A percentile compares a stretch with the other conserved stretches of the same genome.
These are phyloP conservation scores for Ramalina intermedia DNA, from an alignment of 495 filamentous ascomycete species.

Conservation along the genomic window DNA sequence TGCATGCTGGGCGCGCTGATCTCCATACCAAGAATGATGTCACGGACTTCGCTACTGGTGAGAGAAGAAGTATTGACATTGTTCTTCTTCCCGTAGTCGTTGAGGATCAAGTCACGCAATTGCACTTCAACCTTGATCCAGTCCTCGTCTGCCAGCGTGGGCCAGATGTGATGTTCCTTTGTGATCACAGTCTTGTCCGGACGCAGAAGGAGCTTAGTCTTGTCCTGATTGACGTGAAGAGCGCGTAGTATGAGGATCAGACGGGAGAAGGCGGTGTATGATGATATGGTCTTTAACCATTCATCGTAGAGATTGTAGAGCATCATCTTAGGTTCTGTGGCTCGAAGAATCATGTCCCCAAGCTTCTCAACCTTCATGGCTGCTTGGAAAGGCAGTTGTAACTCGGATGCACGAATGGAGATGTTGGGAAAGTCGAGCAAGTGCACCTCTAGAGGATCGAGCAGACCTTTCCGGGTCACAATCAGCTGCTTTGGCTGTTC, in stretches of 20 bases:
- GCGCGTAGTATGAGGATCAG: conserved; percentile 90
- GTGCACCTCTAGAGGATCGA: conserved; percentile 96
- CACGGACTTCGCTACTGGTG: conserved; percentile 90
- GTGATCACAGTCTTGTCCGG: conserved; percentile 98
- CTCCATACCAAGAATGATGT: conserved; percentile 99
- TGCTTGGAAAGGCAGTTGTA: conserved; percentile 97
- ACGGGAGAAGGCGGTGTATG: conserved; percentile 96
- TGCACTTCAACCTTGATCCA: conserved; percentile 99
- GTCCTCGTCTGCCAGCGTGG: conserved; percentile 82
- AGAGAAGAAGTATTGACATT: conserved; percentile 96
- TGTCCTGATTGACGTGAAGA: conserved; percentile 94
- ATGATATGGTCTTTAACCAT: conserved; percentile 96
- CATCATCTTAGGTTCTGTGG: conserved; percentile 98
- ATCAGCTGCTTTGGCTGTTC: conserved; percentile 99
- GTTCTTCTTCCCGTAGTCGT: conserved; percentile 99
- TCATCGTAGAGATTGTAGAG: conserved; percentile 99
- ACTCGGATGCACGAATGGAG: conserved; percentile 92
- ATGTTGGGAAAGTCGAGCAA: conserved; percentile 98
- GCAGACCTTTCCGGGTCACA: conserved; percentile 90
- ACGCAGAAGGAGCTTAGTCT: conserved; percentile 93
- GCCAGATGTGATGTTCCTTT: conserved; percentile 99
- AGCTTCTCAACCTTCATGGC: conserved; percentile 99
- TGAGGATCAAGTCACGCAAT: conserved; percentile 86
- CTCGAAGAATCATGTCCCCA: conserved; percentile 96
- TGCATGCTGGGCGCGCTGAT: conserved; percentile 97